These are phyloP conservation scores for Neofusicoccum cordaticola DNA, from an alignment of 2,329 filamentous ascomycete species.

Conservation along the genomic window DNA sequence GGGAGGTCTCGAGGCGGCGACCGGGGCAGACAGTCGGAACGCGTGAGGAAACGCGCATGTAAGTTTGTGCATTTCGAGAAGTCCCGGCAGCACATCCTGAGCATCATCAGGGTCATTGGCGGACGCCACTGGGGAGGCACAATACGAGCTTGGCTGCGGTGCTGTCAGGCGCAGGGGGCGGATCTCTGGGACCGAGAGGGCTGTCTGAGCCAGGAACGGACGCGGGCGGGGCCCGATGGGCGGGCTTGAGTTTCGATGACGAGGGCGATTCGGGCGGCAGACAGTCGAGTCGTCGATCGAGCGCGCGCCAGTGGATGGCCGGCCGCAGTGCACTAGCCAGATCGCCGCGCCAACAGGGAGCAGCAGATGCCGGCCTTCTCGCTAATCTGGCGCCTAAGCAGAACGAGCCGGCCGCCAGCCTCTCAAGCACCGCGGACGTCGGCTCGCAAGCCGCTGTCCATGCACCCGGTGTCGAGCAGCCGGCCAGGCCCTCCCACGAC, in stretches of 20 bases:
- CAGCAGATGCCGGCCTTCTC: not conserved
- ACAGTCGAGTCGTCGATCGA: not conserved
- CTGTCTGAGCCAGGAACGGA: not conserved
- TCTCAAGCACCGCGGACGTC: not conserved
- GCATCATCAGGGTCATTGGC: slow-evolving; percentile 12
- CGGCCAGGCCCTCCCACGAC: not conserved
- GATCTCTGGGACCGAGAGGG: not conserved
- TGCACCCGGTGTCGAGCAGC: not conserved
- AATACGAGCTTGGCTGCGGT: slow-evolving; percentile 7
- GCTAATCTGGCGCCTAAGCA: not conserved
- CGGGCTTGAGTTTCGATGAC: not conserved
- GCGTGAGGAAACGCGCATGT: not conserved
- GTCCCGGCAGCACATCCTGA: not conserved
- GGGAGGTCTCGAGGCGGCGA: not conserved
- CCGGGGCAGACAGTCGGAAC: not conserved
- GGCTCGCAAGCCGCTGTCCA: not conserved
- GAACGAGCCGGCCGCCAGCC: not conserved
- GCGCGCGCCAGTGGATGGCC: not conserved
- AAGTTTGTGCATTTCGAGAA: not conserved
- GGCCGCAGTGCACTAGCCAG: not conserved
- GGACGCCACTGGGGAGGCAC: not conserved
- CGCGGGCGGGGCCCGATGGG: not conserved
- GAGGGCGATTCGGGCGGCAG: slow-evolving; percentile 8
- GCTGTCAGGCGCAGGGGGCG: not conserved
- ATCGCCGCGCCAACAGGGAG: not conserved